Evolutionary conservation across 2,329 filamentous ascomycete species (phyloP), one percentile per base, ranked within the genome.

Genomic region (Capronia coronata): DNA sequence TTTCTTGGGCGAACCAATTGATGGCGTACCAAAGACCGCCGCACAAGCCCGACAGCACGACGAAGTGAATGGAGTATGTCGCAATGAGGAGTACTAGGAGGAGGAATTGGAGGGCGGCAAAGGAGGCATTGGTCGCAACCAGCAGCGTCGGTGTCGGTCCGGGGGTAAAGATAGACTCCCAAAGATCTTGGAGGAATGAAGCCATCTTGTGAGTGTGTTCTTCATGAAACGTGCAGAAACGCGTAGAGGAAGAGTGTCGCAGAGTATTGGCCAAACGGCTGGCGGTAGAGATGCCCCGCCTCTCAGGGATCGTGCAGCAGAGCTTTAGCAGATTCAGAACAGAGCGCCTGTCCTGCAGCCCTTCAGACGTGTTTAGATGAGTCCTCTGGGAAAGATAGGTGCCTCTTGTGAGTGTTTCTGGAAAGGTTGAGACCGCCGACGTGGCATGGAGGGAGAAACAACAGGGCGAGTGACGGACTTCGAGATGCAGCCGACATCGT

Each of bases 161-260:
- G 1, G 91, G 87, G 3, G 85, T 93, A 77, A 97, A 96, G 75
- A 97, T 83, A 64, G 87, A 94, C 65, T 86, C 79, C 86, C 88
- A 94, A 53, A 96, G 84, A 59, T 90, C 80, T 64, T 81, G 75
- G 55, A 94, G 63, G 68, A 83, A 83, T 59, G 67, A 70, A 34
- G 66, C 65, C 71, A 74, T 74, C 35, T 45, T 61, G 27, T 39
- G 13, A 18, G 27, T 21, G 34, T 30, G 27, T 23, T 25, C 25
- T 9, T 34, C 27, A 32, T 38, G 23, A 35, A 41, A 39, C 9
- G 35, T 18, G 45, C 7, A 13, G 6, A 21, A 30, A 25, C 14
- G 18, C 13, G 43, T 32, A 22, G 37, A 23, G 42, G 43, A 19
- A 34, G 35, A 35, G 25, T 32, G 19, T 25, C 22, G 37, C 16